phyloP scores from a whole-genome alignment of 306 rosid species.

The Arachis hypogaea region DNA sequence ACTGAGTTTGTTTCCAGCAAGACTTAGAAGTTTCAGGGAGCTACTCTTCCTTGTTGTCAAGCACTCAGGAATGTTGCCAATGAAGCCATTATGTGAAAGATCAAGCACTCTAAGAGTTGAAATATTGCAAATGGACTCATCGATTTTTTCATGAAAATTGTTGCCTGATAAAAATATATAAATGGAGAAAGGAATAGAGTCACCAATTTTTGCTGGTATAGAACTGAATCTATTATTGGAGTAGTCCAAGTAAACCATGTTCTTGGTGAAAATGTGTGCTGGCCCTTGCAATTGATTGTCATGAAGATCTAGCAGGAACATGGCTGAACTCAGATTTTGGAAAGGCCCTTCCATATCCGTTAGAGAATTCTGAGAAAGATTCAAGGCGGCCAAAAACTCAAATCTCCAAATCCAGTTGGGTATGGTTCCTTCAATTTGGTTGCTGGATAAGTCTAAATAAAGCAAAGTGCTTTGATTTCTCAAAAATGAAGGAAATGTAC shows the following conservation, averaged over 20 bases:
- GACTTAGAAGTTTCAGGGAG: slow-evolving; percentile 11
- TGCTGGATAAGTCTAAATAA: slow-evolving; percentile 29
- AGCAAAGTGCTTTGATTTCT: not conserved
- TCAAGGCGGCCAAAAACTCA: not conserved
- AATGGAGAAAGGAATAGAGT: not conserved
- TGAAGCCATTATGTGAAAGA: slow-evolving; percentile 42
- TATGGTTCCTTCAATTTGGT: slow-evolving; percentile 39
- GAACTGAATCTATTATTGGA: slow-evolving; percentile 45
- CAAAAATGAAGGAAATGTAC: slow-evolving; percentile 26
- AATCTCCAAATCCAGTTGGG: slow-evolving; percentile 53
- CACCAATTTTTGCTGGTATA: slow-evolving; percentile 29
- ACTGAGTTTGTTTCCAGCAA: slow-evolving; percentile 36
- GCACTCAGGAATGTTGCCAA: slow-evolving; percentile 43
- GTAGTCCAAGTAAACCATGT: slow-evolving; percentile 13
- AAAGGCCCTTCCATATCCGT: slow-evolving; percentile 19
- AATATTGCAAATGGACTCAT: slow-evolving; percentile 40
- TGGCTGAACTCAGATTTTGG: not conserved
- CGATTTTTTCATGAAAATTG: slow-evolving; percentile 28
- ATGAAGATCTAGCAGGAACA: slow-evolving; percentile 31
- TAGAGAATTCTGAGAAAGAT: slow-evolving; percentile 47
- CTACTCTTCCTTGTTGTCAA: not conserved
- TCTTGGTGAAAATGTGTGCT: not conserved
- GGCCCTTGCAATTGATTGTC: slow-evolving; percentile 44
- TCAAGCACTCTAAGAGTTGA: slow-evolving; percentile 37
- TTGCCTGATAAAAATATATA: slow-evolving; percentile 40